These are phyloP conservation scores for Salix arbutifolia DNA, from an alignment of 345 rosid genomes.

Conservation along the genomic window DNA sequence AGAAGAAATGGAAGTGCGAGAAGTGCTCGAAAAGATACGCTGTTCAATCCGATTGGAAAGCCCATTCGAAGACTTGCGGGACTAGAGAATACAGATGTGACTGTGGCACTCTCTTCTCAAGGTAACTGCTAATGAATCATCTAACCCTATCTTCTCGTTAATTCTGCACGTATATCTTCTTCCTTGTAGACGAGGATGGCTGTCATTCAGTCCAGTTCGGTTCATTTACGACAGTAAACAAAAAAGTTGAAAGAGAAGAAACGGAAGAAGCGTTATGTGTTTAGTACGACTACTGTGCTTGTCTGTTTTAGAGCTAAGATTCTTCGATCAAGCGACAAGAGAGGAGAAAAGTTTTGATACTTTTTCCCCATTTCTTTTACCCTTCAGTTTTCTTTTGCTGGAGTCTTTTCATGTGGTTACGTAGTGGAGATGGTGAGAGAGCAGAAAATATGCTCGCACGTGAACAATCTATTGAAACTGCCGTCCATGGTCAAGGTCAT, in stretches of 20 bases:
- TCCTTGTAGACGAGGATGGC: background rate
- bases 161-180: background rate
- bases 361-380: background rate
- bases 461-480: slow-evolving; percentile 38
- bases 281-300: background rate
- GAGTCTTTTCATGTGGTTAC: background rate
- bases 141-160: background rate
- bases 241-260: background rate
- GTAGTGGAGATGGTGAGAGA: slow-evolving; percentile 9
- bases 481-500: slow-evolving; percentile 28
- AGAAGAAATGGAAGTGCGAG: slow-evolving; percentile 85
- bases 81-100: slow-evolving; percentile 75
- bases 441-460: slow-evolving; percentile 28
- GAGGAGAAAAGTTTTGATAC: background rate
- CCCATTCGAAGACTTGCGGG: slow-evolving; percentile 79
- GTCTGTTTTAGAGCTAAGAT: slow-evolving; percentile 3
- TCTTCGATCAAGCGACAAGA: slow-evolving; percentile 2
- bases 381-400: background rate
- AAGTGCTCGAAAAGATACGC: slow-evolving; percentile 74
- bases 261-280: background rate
- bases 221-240: background rate
- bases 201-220: background rate
- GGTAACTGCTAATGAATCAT: slow-evolving; percentile 32
- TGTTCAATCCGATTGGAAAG: slow-evolving; percentile 86
- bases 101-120: slow-evolving; percentile 79